Base-by-base conservation (phyloP, 495 filamentous ascomycete genomes). In the Penicillium psychrofluorescens region DNA sequence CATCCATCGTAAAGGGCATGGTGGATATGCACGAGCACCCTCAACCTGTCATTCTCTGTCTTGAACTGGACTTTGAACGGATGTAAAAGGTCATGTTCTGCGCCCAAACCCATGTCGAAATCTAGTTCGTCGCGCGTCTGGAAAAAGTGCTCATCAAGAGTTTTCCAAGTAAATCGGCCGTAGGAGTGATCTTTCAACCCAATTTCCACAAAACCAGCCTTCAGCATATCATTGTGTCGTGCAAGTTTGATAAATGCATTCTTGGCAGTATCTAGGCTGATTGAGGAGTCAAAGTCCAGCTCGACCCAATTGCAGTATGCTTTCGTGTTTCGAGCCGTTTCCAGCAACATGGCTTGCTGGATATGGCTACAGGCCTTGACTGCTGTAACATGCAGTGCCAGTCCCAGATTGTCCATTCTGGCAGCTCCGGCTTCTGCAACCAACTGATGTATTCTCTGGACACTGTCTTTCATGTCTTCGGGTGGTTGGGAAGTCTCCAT, bases 1-100 rank as follows among this genome's bases (percentile, higher is more conserved):
- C 88, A 94, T 6, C 86, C 88, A 53, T 94, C 88, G 51, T 92
- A 92, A 0, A 90, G 55, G 0, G 83, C 78, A 62, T 94, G 88
- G 48, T 90, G 88, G 6, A 91, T 72, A 30, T 67, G 66, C 9
- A 72, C 46, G 6, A 68, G 38, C 6, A 59, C 32, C 73, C 72
- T 59, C 2, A 75, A 42, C 4, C 46, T 46, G 1, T 54, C 43
- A 4, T 43, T 33, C 15, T 37, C 49, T 9, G 50, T 41, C 6
- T 59, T 50, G 1, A 88, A 55, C 37, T 80, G 72, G 8, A 84
- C 61, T 2, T 59, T 67, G 32, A 88, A 63, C 1, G 85, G 84
- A 16, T 65, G 66, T 8, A 83, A 66, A 12, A 84, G 59, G 72
- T 74, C 12, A 41, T 64, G 15, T 41, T 54, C 44, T n/a, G 49